phyloP scores from a whole-genome alignment of 1,284 basidiomycete species.

The Lentinus polychrous region DNA sequence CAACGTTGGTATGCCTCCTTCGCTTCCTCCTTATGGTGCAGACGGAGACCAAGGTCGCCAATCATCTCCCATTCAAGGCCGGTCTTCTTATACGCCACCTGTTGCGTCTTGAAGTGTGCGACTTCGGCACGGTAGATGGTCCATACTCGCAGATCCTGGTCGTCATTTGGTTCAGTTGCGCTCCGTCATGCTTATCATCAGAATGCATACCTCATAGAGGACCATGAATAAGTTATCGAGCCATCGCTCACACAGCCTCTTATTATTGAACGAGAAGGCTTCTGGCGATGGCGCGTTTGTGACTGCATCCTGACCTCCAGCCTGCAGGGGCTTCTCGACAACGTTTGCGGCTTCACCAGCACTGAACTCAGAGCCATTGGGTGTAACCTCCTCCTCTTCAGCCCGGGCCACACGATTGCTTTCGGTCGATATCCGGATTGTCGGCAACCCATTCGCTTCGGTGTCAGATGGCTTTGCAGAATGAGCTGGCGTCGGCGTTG shows the following conservation, averaged over 20 bases:
- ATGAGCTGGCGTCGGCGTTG: slow-evolving; percentile 18
- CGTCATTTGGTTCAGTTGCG: background rate
- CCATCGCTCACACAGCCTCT: slow-evolving; percentile 96
- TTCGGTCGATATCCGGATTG: slow-evolving; percentile 85
- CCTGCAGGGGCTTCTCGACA: slow-evolving; percentile 59
- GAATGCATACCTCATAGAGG: slow-evolving; percentile 74
- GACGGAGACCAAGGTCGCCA: slow-evolving; percentile 85
- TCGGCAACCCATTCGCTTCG: slow-evolving; percentile 55
- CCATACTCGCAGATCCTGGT: slow-evolving; percentile 93
- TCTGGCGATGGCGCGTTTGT: slow-evolving; percentile 39
- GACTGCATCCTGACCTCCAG: slow-evolving; percentile 41
- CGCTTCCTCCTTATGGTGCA: slow-evolving; percentile 96
- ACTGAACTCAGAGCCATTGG: slow-evolving; percentile 22
- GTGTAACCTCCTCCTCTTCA: slow-evolving; percentile 23
- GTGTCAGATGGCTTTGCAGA: slow-evolving; percentile 16
- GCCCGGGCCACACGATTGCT: slow-evolving; percentile 49
- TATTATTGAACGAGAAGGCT: slow-evolving; percentile 90
- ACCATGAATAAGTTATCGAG: slow-evolving; percentile 99
- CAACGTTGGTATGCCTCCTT: slow-evolving; percentile 97
- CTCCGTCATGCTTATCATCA: too few relatives aligned
- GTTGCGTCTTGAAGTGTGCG: slow-evolving; percentile 97
- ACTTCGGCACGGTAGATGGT: slow-evolving; percentile 99
- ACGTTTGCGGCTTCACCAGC: slow-evolving; percentile 21
- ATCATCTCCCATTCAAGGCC: slow-evolving; percentile 98
- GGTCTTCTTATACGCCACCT: slow-evolving; percentile 95